Base-by-base conservation (phyloP, 179 eudicot genomes). In the Patellifolia procumbens region DNA sequence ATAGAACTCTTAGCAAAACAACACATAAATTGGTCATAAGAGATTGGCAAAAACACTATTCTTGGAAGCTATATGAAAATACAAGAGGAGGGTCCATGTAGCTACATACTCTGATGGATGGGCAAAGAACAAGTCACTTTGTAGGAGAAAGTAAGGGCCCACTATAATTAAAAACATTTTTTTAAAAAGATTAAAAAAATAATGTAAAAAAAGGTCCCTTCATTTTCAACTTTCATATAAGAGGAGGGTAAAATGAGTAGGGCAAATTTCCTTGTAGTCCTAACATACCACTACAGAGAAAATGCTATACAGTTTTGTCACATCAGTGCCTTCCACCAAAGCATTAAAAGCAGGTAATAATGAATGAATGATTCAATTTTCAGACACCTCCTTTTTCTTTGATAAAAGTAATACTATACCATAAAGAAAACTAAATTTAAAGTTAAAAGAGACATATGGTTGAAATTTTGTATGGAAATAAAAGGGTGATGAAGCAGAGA, bases 311-410 rank as follows among this genome's bases (percentile, higher is more conserved):
- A 76, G 79, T 69, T 74, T 76, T 55, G 87, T 84, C 87, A 84
- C 87, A 81, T 84, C 87, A 78, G 28, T 74, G 85, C 74, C 73
- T 70, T 82, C 78, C 75, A 81, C 78, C 68, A 77, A 70, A 72
- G 73, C 77, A 84, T 72, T 59, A 79, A 84, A 84, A 81, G 85
- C 81, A 84, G 39, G 85, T 84, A 79, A 84, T 84, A 75, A 84
- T 84, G 85, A 84, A 76, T 84, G 85, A 84, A 84, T 84, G 81
- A 84, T 84, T 84, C 85, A 81, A 74, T 76, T 24, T 39, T 52
- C 64, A 73, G 81, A 72, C 58, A 37, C 55, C 56, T 4, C n/a
- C 45, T 15, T 39, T 72, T 53, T 32, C 55, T 76, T 73, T 81
- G 75, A 60, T 69, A 60, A 81, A 74, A 67, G 77, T 81, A 56